Conservation (phyloP, 1,139 yeast genomes). For the Candida freyschussii region DNA sequence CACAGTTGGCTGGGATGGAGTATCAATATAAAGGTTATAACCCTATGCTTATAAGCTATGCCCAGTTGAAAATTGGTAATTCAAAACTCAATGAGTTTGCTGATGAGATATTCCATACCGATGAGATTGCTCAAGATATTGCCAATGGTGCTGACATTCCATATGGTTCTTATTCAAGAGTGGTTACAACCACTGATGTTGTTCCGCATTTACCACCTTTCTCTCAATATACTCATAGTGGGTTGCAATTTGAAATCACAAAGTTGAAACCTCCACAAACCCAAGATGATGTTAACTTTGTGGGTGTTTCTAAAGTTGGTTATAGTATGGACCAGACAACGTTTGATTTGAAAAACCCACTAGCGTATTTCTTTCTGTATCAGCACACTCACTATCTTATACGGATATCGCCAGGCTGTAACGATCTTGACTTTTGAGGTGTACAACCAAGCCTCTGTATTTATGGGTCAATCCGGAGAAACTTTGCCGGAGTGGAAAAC, state of each 20-base stretch:
- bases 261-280: constrained; percentile 43
- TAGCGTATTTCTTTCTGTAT: constrained; percentile 10
- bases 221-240: constrained; percentile 38
- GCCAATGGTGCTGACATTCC: constrained; percentile 27
- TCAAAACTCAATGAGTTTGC: constrained; percentile 43
- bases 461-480: too few relatives aligned
- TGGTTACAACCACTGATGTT: constrained; percentile 50
- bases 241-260: constrained; percentile 43
- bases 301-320: constrained; percentile 24
- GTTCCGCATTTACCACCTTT: constrained; percentile 57
- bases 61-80: constrained; percentile 62
- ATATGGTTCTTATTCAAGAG: constrained; percentile 38
- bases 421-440: constrained; percentile 9
- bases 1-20: constrained; percentile 57
- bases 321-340: constrained; percentile 8
- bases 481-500: too few relatives aligned
- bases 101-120: constrained; percentile 43
- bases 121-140: constrained; percentile 26
- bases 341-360: constrained; percentile 4
- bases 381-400: constrained; percentile 18
- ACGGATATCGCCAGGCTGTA: constrained; percentile 20
- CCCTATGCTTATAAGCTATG: constrained; percentile 54
- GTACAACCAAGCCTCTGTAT: too few relatives aligned
- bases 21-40: constrained; percentile 44
- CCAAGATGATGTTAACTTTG: constrained; percentile 32